Conservation (phyloP, 78 protist species). For the slime mould (Dictyostelium discoideum) region dicty_2.7 NC_007090.3:5207501-5208000, state of each 20-base stretch:
- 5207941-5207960: not conserved
- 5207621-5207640: not conserved
- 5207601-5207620: constrained; percentile 51
- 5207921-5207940: not conserved
- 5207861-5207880: too few relatives aligned
- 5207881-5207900: not conserved
- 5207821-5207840: not conserved
- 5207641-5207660: constrained; percentile 29
- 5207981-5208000: not conserved
- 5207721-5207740: not conserved
- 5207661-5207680: constrained; percentile 37
- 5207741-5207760: not conserved
- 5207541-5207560: constrained; percentile 71
- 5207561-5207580: constrained; percentile 59
- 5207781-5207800: not conserved
- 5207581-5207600: constrained; percentile 28
- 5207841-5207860: not conserved
- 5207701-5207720: not conserved
- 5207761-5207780: not conserved
- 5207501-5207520: constrained; percentile 67
- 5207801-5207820: not conserved
- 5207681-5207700: not conserved
- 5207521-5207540: constrained; percentile 38
- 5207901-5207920: not conserved
- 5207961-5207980: not conserved